phyloP scores from a whole-genome alignment of 352 stramenopile species.

The Globisporangium rhizosaccharum region DNA sequence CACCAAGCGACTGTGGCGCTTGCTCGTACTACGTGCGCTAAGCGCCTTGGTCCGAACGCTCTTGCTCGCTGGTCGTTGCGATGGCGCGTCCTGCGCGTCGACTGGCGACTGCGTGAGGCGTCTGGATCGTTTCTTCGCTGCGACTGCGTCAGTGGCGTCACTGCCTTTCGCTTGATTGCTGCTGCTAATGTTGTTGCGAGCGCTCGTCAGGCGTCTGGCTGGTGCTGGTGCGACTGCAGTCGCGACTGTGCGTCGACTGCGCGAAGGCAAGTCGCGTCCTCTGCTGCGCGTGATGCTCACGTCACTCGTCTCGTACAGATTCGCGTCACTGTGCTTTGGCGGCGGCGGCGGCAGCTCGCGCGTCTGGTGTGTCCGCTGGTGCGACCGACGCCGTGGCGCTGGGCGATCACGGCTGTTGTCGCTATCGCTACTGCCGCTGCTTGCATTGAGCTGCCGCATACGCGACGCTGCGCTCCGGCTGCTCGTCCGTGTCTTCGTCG shows the following conservation, averaged over 20 bases:
- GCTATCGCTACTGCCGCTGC: not conserved
- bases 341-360: not conserved
- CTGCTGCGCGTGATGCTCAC: slow-evolving; percentile 13
- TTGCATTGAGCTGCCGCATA: not conserved
- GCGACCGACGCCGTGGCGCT: not conserved
- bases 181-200: not conserved
- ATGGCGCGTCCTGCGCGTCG: not conserved
- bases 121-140: slow-evolving; percentile 29
- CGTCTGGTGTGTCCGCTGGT: not conserved
- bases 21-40: not conserved
- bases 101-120: slow-evolving; percentile 2
- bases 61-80: slow-evolving; percentile 1
- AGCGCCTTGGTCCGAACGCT: not conserved
- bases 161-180: not conserved
- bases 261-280: not conserved
- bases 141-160: not conserved
- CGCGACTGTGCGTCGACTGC: not conserved
- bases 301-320: slow-evolving; percentile 14
- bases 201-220: not conserved
- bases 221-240: too few species aligned
- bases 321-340: not conserved
- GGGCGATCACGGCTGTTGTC: not conserved
- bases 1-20: not conserved
- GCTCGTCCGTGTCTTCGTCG: not conserved
- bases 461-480: not conserved